Base-by-base conservation (phyloP, 108 stramenopile genomes). In the Aurantiochytrium sp. region DNA sequence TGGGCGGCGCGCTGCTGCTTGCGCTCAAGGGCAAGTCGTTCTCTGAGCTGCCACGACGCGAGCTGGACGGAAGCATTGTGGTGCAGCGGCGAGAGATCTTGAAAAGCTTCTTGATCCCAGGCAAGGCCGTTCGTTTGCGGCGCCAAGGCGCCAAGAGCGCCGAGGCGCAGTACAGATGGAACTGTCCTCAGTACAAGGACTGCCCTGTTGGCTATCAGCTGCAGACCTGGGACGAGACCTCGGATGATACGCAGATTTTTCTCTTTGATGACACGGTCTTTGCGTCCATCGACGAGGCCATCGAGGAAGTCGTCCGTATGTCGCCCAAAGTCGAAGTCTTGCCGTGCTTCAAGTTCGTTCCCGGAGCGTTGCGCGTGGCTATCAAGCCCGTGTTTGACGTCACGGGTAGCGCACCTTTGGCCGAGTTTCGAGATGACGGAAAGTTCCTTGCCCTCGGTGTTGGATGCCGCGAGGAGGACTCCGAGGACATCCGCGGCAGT, bases 141-240 rank as follows among this genome's bases (percentile, higher is more conserved):
- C 45, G 76, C 16, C 49, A 83, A 12, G 76, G 49, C n/a, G 76
- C 49, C 51, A 8, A 18, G 8, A 69, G 18, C 42, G 49, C 51
- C n/a, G 76, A 83, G 4, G 76, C 76, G 45, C 76, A 83, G 51
- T 83, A 53, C 76, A 10, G 76, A 6, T 83, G 76, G 76, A 83
- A 83, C 51, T 83, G 76, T 45, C 76, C 76, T 12, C 49, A 83
- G 51, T 83, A 83, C 51, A 83, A 83, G 25, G 76, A 83, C 51
- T 47, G 49, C 25, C 76, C 76, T 25, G 76, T 83, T 6, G 76
- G 76, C 23, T 83, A 83, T 35, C 76, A 83, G 51, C 76, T 53
- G n/a, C 28, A 16, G 18, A 53, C 18, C n/a, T 83, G 76, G 76
- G 76, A 47, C 25, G 76, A 83, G 51, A n/a, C 49, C 4, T 16